A percentile compares a stretch with the other conserved stretches of the same genome.
phyloP scores from a whole-genome alignment of 2,329 filamentous ascomycete species.

The Teratosphaeria pseudoeucalypti region DNA sequence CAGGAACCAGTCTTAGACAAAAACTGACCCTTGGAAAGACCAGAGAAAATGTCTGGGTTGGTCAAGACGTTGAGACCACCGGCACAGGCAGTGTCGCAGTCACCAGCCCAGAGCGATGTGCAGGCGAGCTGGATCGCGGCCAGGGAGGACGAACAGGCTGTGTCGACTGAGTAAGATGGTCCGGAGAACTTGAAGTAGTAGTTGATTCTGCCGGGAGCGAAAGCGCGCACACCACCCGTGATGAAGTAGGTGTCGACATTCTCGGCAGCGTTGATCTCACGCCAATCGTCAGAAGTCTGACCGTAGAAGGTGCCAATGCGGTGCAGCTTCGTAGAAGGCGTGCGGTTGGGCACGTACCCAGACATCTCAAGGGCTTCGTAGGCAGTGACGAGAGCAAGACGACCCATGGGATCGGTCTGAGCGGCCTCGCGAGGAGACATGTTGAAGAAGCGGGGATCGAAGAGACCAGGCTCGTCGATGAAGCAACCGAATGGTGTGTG shows the following conservation, averaged over 20 bases:
- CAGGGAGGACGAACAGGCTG: conserved; percentile 66
- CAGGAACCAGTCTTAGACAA: conserved; percentile 66
- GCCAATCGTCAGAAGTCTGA: conserved; percentile 66
- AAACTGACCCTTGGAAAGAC: conserved; percentile 66
- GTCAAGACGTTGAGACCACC: conserved; percentile 71
- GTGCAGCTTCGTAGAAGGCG: conserved; percentile 53
- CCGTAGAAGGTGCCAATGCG: conserved; percentile 66
- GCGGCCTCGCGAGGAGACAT: conserved; percentile 74
- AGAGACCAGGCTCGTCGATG: conserved; percentile 64
- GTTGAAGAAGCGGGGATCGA: conserved; percentile 78
- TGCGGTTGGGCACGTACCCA: conserved; percentile 63
- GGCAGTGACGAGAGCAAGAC: conserved; percentile 63
- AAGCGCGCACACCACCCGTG: conserved; percentile 51
- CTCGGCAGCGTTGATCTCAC: conserved; percentile 63
- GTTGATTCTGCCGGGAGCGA: conserved; percentile 56
- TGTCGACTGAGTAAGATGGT: conserved; percentile 62
- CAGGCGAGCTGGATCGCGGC: conserved; percentile 64
- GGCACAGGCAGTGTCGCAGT: conserved; percentile 71
- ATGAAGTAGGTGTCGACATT: conserved; percentile 62
- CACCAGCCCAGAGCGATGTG: conserved; percentile 61
- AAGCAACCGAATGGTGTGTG: conserved; percentile 69
- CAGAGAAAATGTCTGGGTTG: conserved; percentile 70
- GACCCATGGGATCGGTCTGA: conserved; percentile 73
- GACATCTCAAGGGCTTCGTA: conserved; percentile 77
- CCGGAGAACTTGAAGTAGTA: conserved; percentile 71